Evolutionary conservation across 805 yeast genomes (phyloP).

Genomic region (Saturnispora hagleri): DNA sequence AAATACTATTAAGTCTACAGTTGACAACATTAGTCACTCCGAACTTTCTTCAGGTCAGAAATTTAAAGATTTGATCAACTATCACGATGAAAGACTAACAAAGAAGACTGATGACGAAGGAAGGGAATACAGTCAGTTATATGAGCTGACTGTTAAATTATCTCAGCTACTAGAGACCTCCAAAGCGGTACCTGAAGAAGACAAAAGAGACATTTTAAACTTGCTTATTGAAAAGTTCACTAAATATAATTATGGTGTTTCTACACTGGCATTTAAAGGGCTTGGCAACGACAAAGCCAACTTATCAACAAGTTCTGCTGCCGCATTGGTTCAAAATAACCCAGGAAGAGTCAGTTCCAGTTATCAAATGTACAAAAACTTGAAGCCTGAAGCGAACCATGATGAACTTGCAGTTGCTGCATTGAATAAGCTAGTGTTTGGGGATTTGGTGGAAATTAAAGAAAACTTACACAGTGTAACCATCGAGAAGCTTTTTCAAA

Average conservation of each 20-base stretch:
- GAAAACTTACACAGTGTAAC: constrained; percentile 16
- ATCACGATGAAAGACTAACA: constrained; percentile 9
- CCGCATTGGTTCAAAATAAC: constrained; percentile 25
- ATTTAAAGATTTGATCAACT: constrained; percentile 8
- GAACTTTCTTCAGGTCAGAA: constrained; percentile 6
- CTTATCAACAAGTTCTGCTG: constrained; percentile 13
- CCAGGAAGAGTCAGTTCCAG: constrained; percentile 30
- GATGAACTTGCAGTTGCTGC: constrained; percentile 13
- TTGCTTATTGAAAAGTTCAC: constrained; percentile 19
- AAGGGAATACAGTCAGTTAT: constrained; percentile 11
- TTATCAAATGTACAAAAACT: constrained; percentile 23
- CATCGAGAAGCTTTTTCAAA: constrained; percentile 9
- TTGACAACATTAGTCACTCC: constrained; percentile 1
- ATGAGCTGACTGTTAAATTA: constrained; percentile 9
- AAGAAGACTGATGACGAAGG: neutral
- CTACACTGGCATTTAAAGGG: constrained; percentile 14
- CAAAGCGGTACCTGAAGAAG: constrained; percentile 8
- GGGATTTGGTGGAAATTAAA: constrained; percentile 18
- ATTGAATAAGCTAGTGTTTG: constrained; percentile 17
- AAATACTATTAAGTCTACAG: constrained; percentile 2
- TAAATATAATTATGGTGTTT: constrained; percentile 21
- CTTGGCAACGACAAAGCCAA: constrained; percentile 4
- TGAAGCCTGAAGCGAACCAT: constrained; percentile 5
- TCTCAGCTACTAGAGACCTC: constrained; percentile 9
- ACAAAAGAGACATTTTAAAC: constrained; percentile 17